Conservation (phyloP, 1,284 basidiomycete species). For the Moesziomyces sp. region DNA sequence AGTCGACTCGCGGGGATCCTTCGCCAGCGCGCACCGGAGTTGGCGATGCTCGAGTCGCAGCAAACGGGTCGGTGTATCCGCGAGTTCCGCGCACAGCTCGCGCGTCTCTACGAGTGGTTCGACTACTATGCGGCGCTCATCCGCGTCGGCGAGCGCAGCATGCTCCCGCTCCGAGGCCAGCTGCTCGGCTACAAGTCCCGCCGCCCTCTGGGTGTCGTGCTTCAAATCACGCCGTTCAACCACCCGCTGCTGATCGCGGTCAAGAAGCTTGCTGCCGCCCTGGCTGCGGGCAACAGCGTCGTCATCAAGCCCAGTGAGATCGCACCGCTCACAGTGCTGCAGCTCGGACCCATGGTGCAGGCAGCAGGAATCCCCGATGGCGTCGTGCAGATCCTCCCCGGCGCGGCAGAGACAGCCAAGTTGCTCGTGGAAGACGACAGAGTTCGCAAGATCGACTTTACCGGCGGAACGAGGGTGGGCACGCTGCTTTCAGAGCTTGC, state of each 20-base stretch:
- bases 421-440: slow-evolving; percentile 75
- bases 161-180: slow-evolving; percentile 79
- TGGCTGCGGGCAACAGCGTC: slow-evolving; percentile 79
- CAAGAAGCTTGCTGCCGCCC: slow-evolving; percentile 84
- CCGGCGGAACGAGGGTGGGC: slow-evolving; percentile 81
- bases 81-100: slow-evolving; percentile 33
- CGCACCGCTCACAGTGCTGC: slow-evolving; percentile 80
- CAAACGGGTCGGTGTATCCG: slow-evolving; percentile 37
- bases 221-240: slow-evolving; percentile 74
- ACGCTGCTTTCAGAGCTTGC: slow-evolving; percentile 77
- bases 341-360: slow-evolving; percentile 76
- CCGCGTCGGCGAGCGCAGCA: slow-evolving; percentile 15
- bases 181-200: slow-evolving; percentile 81
- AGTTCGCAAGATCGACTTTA: slow-evolving; percentile 82
- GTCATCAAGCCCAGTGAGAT: slow-evolving; percentile 84
- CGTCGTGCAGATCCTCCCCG: slow-evolving; percentile 79
- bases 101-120: slow-evolving; percentile 39
- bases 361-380: slow-evolving; percentile 80
- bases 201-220: slow-evolving; percentile 82
- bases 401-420: slow-evolving; percentile 74
- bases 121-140: slow-evolving; percentile 24
- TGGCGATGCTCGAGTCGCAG: slow-evolving; percentile 22
- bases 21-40: slow-evolving; percentile 16
- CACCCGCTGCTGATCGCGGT: slow-evolving; percentile 79
- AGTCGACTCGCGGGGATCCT: slow-evolving; percentile 22